These are phyloP conservation scores for Myxozyma sirexii DNA, from an alignment of 805 yeast genomes.

Conservation along the genomic window DNA sequence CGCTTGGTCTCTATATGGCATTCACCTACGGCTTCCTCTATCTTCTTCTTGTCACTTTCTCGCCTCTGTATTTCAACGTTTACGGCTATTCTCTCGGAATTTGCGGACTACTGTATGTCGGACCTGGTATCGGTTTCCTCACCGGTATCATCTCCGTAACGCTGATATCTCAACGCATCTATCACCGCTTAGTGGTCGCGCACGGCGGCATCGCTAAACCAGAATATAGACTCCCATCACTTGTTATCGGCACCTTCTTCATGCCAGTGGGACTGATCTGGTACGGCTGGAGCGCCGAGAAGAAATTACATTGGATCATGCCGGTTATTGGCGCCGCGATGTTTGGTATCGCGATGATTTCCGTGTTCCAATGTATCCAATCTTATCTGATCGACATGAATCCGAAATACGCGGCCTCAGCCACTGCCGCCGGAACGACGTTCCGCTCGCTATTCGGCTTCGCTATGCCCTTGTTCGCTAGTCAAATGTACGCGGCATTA, in stretches of 20 bases:
- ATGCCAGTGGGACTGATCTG: slow-evolving; percentile 64
- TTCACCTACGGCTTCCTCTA: slow-evolving; percentile 52
- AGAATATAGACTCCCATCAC: slow-evolving; percentile 59
- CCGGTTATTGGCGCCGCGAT: slow-evolving; percentile 63
- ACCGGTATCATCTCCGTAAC: slow-evolving; percentile 59
- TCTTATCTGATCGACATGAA: slow-evolving; percentile 72
- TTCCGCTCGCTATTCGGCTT: slow-evolving; percentile 71
- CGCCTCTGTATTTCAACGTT: slow-evolving; percentile 63
- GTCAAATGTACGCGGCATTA: slow-evolving; percentile 75
- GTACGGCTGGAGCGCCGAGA: slow-evolving; percentile 72
- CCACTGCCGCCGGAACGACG: slow-evolving; percentile 74
- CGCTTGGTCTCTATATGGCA: slow-evolving; percentile 45
- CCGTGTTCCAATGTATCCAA: slow-evolving; percentile 66
- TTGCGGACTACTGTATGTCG: slow-evolving; percentile 73
- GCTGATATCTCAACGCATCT: slow-evolving; percentile 52
- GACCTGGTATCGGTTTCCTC: slow-evolving; percentile 69
- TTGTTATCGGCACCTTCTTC: slow-evolving; percentile 53
- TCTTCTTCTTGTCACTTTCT: slow-evolving; percentile 71
- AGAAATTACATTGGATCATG: slow-evolving; percentile 60
- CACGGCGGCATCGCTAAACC: slow-evolving; percentile 63
- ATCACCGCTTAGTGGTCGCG: slow-evolving; percentile 44
- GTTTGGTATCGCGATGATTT: slow-evolving; percentile 61
- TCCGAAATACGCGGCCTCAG: slow-evolving; percentile 72
- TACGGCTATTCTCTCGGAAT: slow-evolving; percentile 65
- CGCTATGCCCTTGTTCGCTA: slow-evolving; percentile 81